phyloP scores from a whole-genome alignment of 352 stramenopile species.

The Elongisporangium undulatum region DNA sequence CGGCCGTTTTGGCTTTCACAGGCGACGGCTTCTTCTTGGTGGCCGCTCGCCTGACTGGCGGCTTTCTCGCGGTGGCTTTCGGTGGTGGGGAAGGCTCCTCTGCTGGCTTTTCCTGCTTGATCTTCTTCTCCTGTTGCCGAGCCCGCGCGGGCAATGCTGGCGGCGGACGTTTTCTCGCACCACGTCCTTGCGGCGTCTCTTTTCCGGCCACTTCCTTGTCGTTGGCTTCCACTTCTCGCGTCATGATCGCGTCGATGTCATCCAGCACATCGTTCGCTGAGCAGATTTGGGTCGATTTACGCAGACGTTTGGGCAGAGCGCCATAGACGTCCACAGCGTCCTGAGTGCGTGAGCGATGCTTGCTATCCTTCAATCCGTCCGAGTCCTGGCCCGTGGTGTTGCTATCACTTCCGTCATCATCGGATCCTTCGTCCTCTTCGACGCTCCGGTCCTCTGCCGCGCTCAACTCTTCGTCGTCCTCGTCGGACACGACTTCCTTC shows the following conservation, averaged over 20 bases:
- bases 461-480: conserved; percentile 8
- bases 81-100: conserved; percentile 2
- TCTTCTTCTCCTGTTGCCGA: not conserved
- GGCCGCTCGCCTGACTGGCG: no score
- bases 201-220: conserved; percentile 4
- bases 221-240: conserved; percentile 21
- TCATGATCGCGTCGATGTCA: conserved; percentile 41
- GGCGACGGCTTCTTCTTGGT: conserved; percentile 1
- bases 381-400: conserved; percentile 8
- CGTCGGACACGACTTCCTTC: conserved; percentile 10
- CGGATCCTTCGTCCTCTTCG: conserved; percentile 12
- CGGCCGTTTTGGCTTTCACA: conserved; percentile 10
- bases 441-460: conserved; percentile 9
- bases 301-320: conserved; percentile 19
- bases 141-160: not conserved
- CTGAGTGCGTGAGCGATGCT: conserved; percentile 1
- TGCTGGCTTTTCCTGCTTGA: conserved; percentile 6
- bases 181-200: not conserved
- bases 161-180: not conserved
- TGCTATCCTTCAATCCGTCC: conserved; percentile 1
- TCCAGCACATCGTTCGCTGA: conserved; percentile 34
- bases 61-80: not conserved
- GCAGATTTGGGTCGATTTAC: conserved; percentile 26
- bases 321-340: conserved; percentile 31
- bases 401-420: conserved; percentile 6